Percentiles rank a stretch among this genome's conserved stretches.
These are phyloP conservation scores for Vigna trinervia DNA, from an alignment of 306 rosid species.

Conservation along the genomic window DNA sequence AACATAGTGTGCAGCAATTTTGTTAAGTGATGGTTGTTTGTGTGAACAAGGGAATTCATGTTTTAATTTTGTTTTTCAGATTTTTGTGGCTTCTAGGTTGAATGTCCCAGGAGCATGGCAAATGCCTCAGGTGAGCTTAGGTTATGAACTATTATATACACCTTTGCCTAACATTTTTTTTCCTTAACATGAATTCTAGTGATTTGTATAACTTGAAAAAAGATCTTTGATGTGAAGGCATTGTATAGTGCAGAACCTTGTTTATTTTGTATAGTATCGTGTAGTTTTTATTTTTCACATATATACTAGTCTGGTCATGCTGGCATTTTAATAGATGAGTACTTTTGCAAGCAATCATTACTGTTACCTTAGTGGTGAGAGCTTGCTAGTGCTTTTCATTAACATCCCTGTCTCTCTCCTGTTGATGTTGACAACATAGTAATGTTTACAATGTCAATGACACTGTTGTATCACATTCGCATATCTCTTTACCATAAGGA, in stretches of 20 bases:
- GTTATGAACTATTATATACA: constrained; percentile 9
- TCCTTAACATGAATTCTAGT: constrained; percentile 7
- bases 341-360: neutral
- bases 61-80: constrained; percentile 52
- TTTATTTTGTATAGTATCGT: neutral
- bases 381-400: constrained; percentile 4
- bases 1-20: neutral
- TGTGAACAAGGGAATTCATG: neutral
- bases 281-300: neutral
- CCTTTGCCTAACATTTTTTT: constrained; percentile 5
- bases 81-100: constrained; percentile 92
- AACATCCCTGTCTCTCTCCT: constrained; percentile 22
- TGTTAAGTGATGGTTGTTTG: constrained; percentile 5
- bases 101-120: constrained; percentile 99
- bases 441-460: constrained; percentile 9
- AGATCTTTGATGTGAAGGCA: neutral
- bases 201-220: neutral
- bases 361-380: constrained; percentile 4
- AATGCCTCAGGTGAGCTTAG: constrained; percentile 93
- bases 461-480: neutral
- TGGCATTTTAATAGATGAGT: neutral
- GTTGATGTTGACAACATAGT: constrained; percentile 6
- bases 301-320: neutral
- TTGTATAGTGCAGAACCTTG: neutral
- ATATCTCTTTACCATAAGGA: constrained; percentile 11